phyloP scores from a whole-genome alignment of 2,329 filamentous ascomycete genomes.

The Calonectria montana region DNA sequence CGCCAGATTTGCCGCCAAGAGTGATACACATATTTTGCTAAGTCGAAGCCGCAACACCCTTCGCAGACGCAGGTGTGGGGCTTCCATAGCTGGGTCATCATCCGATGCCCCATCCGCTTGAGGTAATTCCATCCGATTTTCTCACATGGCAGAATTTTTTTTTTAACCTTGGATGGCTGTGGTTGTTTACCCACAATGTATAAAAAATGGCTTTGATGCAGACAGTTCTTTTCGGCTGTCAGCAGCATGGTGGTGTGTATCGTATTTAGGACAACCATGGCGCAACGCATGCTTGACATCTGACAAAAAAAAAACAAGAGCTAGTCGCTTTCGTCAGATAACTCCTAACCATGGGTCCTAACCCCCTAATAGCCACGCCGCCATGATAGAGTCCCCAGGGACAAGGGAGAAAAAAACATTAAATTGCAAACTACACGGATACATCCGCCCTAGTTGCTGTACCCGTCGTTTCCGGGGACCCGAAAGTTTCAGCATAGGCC shows the following conservation, averaged over 20 bases:
- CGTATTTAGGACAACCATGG: constrained; percentile 8
- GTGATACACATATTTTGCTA: constrained; percentile 4
- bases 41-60: constrained; percentile 30
- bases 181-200: not conserved
- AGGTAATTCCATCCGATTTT: constrained; percentile 41
- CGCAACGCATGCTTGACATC: constrained; percentile 15
- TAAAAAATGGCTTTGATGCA: not conserved
- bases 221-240: constrained; percentile 4
- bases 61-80: constrained; percentile 39
- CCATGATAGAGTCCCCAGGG: not conserved
- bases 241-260: constrained; percentile 13
- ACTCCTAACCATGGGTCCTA: not conserved
- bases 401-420: not conserved
- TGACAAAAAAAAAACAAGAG: constrained; percentile 1
- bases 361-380: not conserved
- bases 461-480: constrained; percentile 17
- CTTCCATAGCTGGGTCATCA: constrained; percentile 37
- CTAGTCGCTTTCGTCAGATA: constrained; percentile 10
- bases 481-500: constrained; percentile 12
- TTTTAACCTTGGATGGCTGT: constrained; percentile 3
- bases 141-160: constrained; percentile 31
- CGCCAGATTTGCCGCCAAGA: constrained; percentile 8
- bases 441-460: constrained; percentile 1
- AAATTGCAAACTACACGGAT: constrained; percentile 7
- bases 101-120: constrained; percentile 41